Evolutionary conservation across 2,329 filamentous ascomycete genomes (phyloP), one percentile per base, ranked within the genome.

Genomic region (Elsinoe ampelina): DNA sequence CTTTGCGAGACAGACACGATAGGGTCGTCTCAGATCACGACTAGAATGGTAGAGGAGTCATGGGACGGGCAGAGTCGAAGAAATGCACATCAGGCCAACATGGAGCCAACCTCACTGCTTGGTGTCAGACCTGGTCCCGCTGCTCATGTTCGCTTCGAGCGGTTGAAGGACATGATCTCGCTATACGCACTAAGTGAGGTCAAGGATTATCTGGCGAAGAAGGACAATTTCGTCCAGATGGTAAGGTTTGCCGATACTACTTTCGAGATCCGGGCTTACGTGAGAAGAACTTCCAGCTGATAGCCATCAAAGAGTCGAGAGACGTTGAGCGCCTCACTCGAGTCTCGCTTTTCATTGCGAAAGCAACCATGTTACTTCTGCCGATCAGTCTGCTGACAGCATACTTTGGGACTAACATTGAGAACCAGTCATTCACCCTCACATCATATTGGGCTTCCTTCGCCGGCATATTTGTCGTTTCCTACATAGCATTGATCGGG

Each of bases 281-380:
- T 2, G 19, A 12, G 22, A 58, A 87, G 83, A 89, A 89, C 67
- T 89, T 89, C 75, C 88, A 86, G 67, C 77, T 90, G 61, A 87
- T 86, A 58, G 82, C 85, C 15, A 82, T 89, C 64, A 88, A 86
- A 66, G 85, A 89, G 68, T 87, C 85, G 0, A 80, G 83, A 61
- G 81, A 82, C 3, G 86, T 88, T 10, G 85, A 87, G 58, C 79
- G 83, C 17, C 76, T 90, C 17, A 89, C 85, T 0, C 76, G 85
- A 58, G 83, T 85, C 61, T 87, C 86, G 2, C 81, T 88, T 3
- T 72, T 90, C 4, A 75, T 90, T 10, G 85, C 85, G 47, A 89
- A 90, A 67, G 80, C 86, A 5, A 87, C 83, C 11, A 86, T 89
- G 39, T 74, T 89, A 54, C 90, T 90, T 71, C 75, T 89, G 57